These are phyloP conservation scores for Chenopodium suecicum DNA, from an alignment of 148 eudicot species.

Conservation along the genomic window DNA sequence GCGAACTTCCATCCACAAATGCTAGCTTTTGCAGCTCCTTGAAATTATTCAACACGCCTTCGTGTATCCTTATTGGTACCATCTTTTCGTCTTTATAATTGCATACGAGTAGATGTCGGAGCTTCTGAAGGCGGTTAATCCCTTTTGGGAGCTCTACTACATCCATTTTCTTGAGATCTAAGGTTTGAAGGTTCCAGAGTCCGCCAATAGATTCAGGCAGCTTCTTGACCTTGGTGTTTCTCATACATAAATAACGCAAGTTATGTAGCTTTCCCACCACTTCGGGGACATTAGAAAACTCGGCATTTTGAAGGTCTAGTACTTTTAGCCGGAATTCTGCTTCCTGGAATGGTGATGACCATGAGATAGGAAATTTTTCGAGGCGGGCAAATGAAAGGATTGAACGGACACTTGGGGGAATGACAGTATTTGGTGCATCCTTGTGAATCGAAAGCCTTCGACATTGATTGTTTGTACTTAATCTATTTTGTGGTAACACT, in stretches of 20 bases:
- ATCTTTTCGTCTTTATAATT: neutral
- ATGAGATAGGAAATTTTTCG: neutral
- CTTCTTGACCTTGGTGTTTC: constrained; percentile 4
- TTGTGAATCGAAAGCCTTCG: constrained; percentile 15
- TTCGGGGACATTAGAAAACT: neutral
- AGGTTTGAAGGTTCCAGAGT: constrained; percentile 10
- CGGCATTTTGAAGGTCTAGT: constrained; percentile 19
- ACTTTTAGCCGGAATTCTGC: constrained; percentile 10
- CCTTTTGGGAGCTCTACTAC: constrained; percentile 9
- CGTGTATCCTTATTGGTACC: neutral
- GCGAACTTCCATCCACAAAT: constrained; percentile 1
- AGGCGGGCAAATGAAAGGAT: neutral
- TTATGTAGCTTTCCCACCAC: neutral
- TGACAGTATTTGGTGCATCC: neutral
- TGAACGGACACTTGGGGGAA: neutral
- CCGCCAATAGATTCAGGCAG: constrained; percentile 13
- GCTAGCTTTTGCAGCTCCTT: constrained; percentile 13
- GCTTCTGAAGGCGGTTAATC: constrained; percentile 2
- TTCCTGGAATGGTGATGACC: neutral
- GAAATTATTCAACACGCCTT: neutral
- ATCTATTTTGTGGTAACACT: neutral
- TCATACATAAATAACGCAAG: constrained; percentile 19
- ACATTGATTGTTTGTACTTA: neutral
- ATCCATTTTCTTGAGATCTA: constrained; percentile 6
- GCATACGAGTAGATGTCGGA: constrained; percentile 16